Evolutionary conservation across 176 grass and related monocot genomes (phyloP), one percentile per base, ranked within the genome.

Genomic region (Raddia guianensis): DNA sequence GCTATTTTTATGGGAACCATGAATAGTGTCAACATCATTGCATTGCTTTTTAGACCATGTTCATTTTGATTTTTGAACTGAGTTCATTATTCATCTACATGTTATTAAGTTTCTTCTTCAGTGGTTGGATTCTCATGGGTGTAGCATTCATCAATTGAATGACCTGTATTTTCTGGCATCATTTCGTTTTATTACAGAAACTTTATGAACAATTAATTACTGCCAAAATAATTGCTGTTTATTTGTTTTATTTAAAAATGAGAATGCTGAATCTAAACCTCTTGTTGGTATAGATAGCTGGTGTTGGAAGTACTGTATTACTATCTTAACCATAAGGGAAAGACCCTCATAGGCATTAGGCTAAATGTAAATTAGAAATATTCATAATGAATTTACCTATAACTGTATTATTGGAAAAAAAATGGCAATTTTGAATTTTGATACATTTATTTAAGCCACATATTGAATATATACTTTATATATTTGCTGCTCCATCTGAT

Each of bases 241-340:
- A 12, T 56, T 63, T 58, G 32, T 56, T 72, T 57, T 55, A 56
- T 19, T 2, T 32, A 80, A 69, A 61, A 8, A 80, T 79, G 67
- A 7, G 6, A 75, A 64, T 55, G 16, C 35, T 72, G 49, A 63
- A n/a, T 43, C 19, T 0, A 40, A 44, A 56, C 3, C 3, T 27
- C 40, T 10, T 21, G 37, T 27, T 55, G 21, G n/a, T 82, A 70
- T 82, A 70, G 11, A 70, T 33, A 70, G 46, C 5, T 70, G 54
- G 55, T 73, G 20, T 76, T 63, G 48, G 67, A 56, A 10, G 54
- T 63, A 72, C 58, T 74, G 27, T 27, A 27, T 27, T 1, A 27
- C 27, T 27, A 63, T 72, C 16, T 82, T 70, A 63, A 6, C 11
- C 11, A 7, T 63, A 54, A 63, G 5, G 12, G 19, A 0, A 5